Evolutionary conservation across 2,329 filamentous ascomycete genomes (phyloP).

Genomic region (Aspergillus persii): DNA sequence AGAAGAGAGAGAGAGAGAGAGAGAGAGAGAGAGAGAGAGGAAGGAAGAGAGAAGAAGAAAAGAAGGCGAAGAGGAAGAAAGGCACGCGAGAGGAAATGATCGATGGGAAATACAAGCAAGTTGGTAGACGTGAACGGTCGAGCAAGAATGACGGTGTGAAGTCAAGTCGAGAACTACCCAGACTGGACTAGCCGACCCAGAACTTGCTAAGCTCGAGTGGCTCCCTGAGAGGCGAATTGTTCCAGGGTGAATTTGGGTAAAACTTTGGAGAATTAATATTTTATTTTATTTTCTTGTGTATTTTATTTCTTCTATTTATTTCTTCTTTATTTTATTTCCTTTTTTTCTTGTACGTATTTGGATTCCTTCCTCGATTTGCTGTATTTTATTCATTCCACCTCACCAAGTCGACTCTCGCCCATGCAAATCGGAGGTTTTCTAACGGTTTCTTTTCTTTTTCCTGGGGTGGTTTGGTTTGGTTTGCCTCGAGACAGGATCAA

Average conservation of each 20-base stretch:
- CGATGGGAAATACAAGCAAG: constrained; percentile 19
- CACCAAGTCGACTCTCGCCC: not conserved
- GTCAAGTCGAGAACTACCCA: constrained; percentile 14
- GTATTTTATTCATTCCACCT: too few relatives aligned
- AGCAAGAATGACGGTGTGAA: constrained; percentile 29
- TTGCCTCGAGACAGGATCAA: not conserved
- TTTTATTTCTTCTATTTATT: not conserved
- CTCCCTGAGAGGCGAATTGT: constrained; percentile 3
- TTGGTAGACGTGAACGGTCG: constrained; percentile 5
- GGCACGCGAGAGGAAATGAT: constrained; percentile 19
- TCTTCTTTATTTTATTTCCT: not conserved
- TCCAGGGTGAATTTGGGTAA: not conserved
- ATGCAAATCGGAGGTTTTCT: constrained; percentile 1
- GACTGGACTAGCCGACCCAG: constrained; percentile 11
- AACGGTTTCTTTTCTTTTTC: not conserved
- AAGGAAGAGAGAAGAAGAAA: not conserved
- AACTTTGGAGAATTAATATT: not conserved
- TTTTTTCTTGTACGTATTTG: too few relatives aligned
- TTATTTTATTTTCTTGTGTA: too few relatives aligned
- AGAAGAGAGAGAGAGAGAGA: constrained; percentile 3
- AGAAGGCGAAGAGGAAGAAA: not conserved
- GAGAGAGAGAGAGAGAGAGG: not conserved
- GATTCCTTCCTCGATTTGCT: too few relatives aligned
- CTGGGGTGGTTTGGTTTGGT: not conserved
- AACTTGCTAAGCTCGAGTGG: constrained; percentile 17